Conservation (phyloP, 2,329 filamentous ascomycete species). For the Fusarium lyarnte region DNA sequence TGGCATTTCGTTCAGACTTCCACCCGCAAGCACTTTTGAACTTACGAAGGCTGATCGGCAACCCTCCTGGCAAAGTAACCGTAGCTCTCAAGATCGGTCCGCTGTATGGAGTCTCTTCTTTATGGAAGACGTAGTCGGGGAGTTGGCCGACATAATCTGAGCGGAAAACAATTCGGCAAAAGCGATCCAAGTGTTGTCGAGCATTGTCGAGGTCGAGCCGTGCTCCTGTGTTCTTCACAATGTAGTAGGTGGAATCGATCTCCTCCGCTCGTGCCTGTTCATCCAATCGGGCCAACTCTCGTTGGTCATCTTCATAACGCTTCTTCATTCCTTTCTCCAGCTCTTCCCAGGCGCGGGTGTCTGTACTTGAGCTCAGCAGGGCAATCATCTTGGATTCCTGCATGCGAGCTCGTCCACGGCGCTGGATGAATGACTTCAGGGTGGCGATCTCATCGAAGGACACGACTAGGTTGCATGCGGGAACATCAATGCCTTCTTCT, state of each 20-base stretch:
- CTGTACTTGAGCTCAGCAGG: constrained; percentile 43
- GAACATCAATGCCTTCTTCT: constrained; percentile 75
- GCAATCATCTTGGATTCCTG: constrained; percentile 61
- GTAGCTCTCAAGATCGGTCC: constrained; percentile 59
- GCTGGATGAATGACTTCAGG: constrained; percentile 68
- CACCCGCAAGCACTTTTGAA: constrained; percentile 57
- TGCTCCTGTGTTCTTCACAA: constrained; percentile 62
- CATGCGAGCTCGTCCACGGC: constrained; percentile 63
- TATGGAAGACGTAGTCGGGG: constrained; percentile 72
- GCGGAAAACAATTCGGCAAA: constrained; percentile 72
- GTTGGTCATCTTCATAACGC: constrained; percentile 73
- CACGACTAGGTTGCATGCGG: constrained; percentile 69
- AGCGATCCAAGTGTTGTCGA: constrained; percentile 80
- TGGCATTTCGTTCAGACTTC: constrained; percentile 76
- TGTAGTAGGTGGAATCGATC: constrained; percentile 43
- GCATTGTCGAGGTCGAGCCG: constrained; percentile 78
- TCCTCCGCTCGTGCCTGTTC: constrained; percentile 57
- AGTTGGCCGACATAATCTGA: constrained; percentile 69
- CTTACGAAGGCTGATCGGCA: constrained; percentile 60
- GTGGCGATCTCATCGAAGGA: constrained; percentile 63
- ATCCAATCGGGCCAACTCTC: constrained; percentile 57
- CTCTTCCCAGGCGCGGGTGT: constrained; percentile 64
- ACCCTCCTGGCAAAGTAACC: constrained; percentile 75
- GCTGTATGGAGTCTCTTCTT: constrained; percentile 37
- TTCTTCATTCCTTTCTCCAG: constrained; percentile 79